Base-by-base conservation (phyloP, 345 rosid genomes). In the Trapa bicornis region DNA sequence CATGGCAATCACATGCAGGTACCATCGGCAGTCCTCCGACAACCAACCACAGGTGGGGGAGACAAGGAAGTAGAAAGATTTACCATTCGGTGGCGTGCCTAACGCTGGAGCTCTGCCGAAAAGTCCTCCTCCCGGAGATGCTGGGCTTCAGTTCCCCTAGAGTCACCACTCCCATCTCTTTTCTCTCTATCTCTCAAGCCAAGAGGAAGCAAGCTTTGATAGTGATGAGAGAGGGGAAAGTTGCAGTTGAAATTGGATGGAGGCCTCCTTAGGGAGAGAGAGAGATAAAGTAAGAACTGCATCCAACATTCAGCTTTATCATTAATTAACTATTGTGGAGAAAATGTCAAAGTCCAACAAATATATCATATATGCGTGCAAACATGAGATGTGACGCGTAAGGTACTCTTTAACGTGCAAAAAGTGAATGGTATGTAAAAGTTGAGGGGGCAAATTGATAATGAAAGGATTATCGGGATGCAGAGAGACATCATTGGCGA, bases 41-140 rank as follows among this genome's bases (percentile, higher is more conserved):
- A 22, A 22, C 29, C 29, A 22, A 22, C 29, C 29, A 22, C 29
- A 22, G 29, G 29, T 22, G 29, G 29, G 29, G 29, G 29, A 22
- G 29, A 22, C 29, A 22, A 22, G 29, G 29, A 22, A 22, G 29
- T 22, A 22, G 29, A 22, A 22, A 22, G 29, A 22, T 22, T 65
- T 81, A 94, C 97, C 99, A 94, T 81, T 94, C 99, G 50, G 93
- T 81, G 68, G 96, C 88, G 75, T 91, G 97, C 67, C 99, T 83
- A 68, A 91, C 88, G 42, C 85, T 94, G 16, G 97, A 85, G 70
- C 80, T 87, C 33, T 89, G 86, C 71, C 97, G 95, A 76, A 90
- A 86, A 0, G 87, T 78, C 80, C 95, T 82, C 84, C 92, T 88
- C 65, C 96, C 96, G 9, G 99, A 90, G 22, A 88, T 73, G 63